Base-by-base conservation (phyloP, 345 rosid species). In the Citrus inodora region DNA sequence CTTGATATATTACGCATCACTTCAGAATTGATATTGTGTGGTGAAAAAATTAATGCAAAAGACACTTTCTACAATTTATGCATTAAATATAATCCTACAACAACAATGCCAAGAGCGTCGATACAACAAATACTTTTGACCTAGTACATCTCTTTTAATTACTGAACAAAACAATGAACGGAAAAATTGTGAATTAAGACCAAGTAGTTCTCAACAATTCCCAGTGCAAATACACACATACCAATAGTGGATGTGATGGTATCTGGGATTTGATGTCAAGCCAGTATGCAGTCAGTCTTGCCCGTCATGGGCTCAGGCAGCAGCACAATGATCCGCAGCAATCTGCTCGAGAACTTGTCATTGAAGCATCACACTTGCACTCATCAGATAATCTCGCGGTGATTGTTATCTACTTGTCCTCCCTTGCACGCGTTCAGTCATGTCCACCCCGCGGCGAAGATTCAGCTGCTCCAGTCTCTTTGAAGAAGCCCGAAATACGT, bases 181-280 rank as follows among this genome's bases (percentile, higher is more conserved):
- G 1, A 3, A 42, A 37, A 42, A 42, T 3, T 3, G 13, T 10
- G 48, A 42, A 42, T 42, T 42, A 11, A 3, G 8, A 6, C 9
- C 40, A 37, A 37, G 0, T 37, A 37, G 40, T 40, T 40, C 46
- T 40, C 46, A 40, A 40, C 46, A 9, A 40, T 40, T 9, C 46
- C 3, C 13, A 2, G 4, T 42, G 48, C 48, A 42, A 10, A 40
- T 9, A 40, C 13, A 40, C 13, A 2, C 37, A 5, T 40, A 38
- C 10, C 42, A 40, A 9, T 40, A 2, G 4, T 68, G 93, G 94
- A n/a, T 92, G 98, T 32, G 98, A 94, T 69, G 97, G 97, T 37
- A 83, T 94, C 27, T 95, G 95, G 97, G 98, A 95, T 66, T 95
- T 92, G 27, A 85, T 95, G 85, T 64, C 91, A 19, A 93, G 95